phyloP scores from a whole-genome alignment of 2,329 filamentous ascomycete genomes.

The Alternaria infectoria region DNA sequence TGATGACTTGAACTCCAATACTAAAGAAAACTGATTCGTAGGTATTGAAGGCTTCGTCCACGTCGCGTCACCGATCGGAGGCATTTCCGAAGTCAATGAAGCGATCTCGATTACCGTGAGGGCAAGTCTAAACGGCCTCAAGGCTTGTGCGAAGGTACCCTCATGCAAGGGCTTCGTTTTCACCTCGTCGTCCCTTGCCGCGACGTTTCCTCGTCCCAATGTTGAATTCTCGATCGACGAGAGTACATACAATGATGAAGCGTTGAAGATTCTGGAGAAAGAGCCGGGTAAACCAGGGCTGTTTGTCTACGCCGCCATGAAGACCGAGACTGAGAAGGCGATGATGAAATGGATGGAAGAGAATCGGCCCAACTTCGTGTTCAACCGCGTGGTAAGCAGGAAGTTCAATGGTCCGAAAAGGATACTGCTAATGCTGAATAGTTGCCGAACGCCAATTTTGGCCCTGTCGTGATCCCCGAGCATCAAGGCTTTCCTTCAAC shows the following conservation, averaged over 20 bases:
- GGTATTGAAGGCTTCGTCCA: conserved; percentile 53
- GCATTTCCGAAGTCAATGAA: conserved; percentile 42
- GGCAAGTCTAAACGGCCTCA: conserved; percentile 49
- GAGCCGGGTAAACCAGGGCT: conserved; percentile 27
- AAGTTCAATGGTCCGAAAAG: fast-evolving
- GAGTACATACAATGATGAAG: conserved; percentile 49
- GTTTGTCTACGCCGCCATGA: conserved; percentile 55
- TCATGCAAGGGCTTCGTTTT: conserved; percentile 53
- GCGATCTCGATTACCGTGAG: conserved; percentile 52
- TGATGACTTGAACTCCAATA: not conserved
- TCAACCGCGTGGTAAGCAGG: conserved; percentile 47
- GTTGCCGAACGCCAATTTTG: conserved; percentile 47
- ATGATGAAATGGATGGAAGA: conserved; percentile 56
- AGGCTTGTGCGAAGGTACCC: conserved; percentile 50
- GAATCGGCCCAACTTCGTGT: conserved; percentile 52
- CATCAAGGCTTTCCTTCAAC: conserved; percentile 42
- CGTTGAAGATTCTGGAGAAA: conserved; percentile 33
- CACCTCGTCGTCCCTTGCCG: conserved; percentile 52
- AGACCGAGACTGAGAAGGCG: conserved; percentile 55
- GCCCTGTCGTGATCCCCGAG: conserved; percentile 43
- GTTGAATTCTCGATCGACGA: conserved; percentile 44
- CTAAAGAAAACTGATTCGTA: not conserved
- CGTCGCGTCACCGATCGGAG: conserved; percentile 52
- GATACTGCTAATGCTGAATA: conserved; percentile 6
- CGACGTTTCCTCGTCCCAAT: conserved; percentile 42